Conservation (phyloP, 352 stramenopile genomes). For the Phytophthora agathidicida region DNA sequence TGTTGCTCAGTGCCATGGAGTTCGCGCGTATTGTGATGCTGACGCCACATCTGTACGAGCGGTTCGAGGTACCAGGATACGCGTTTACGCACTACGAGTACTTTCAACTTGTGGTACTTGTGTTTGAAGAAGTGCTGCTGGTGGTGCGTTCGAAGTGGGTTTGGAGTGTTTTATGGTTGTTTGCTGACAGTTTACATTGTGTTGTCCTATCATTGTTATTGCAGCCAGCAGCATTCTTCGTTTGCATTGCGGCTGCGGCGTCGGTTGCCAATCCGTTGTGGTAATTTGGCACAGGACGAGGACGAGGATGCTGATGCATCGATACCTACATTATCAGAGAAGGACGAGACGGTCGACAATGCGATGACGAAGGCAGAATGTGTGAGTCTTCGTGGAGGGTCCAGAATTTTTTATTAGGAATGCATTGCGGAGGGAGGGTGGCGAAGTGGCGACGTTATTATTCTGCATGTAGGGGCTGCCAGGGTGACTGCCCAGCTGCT, state of each 20-base stretch:
- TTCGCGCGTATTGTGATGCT: conserved; percentile 75
- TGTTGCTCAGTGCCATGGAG: conserved; percentile 75
- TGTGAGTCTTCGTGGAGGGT: neutral
- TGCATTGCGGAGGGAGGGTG: conserved; percentile 10
- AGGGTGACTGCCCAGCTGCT: conserved; percentile 6
- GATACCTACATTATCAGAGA: conserved; percentile 27
- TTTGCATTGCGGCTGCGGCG: conserved; percentile 70
- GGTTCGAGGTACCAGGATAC: conserved; percentile 59
- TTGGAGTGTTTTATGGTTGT: neutral
- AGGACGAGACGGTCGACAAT: conserved; percentile 22
- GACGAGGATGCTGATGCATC: conserved; percentile 2
- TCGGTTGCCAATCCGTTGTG: conserved; percentile 65
- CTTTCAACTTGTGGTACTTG: conserved; percentile 72
- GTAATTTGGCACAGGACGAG: conserved; percentile 28
- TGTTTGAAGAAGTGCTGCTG: conserved; percentile 66
- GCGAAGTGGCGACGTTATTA: conserved; percentile 9
- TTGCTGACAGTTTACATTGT: neutral
- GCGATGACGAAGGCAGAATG: conserved; percentile 1
- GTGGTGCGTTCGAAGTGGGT: conserved; percentile 63
- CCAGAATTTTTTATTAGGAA: conserved; percentile 22
- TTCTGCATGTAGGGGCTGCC: conserved; percentile 21
- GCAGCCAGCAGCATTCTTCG: conserved; percentile 68
- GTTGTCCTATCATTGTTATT: neutral
- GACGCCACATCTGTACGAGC: conserved; percentile 64
- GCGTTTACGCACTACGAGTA: conserved; percentile 73